Percentiles rank a stretch among this genome's conserved stretches.
Conservation (phyloP, 768 basidiomycete genomes). For the Sistotremastrum suecicum region DNA sequence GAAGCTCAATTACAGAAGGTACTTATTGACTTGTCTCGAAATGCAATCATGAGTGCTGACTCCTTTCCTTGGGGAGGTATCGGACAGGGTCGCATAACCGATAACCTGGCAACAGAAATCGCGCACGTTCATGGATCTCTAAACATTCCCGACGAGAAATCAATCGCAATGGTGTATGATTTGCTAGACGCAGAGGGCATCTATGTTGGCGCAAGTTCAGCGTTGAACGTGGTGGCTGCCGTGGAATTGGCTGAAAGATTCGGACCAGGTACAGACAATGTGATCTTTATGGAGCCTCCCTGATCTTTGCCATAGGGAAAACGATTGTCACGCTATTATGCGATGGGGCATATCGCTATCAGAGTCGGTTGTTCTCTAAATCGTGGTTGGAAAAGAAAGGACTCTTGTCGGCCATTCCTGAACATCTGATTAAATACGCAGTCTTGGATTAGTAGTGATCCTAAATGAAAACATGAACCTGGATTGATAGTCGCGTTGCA, state of each 20-base stretch:
- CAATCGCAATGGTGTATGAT: conserved; percentile 88
- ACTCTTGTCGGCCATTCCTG: conserved; percentile 65
- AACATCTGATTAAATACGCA: conserved; percentile 75
- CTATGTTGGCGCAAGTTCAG: conserved; percentile 88
- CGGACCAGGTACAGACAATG: conserved; percentile 48
- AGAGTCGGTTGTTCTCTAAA: conserved; percentile 89
- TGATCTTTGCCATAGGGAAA: conserved; percentile 35
- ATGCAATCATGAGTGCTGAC: conserved; percentile 1
- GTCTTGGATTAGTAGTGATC: conserved; percentile 47
- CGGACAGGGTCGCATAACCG: conserved; percentile 90
- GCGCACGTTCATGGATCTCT: conserved; percentile 70
- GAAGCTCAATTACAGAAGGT: conserved; percentile 93
- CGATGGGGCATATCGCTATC: conserved; percentile 96
- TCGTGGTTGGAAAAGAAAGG: conserved; percentile 80
- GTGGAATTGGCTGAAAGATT: conserved; percentile 74
- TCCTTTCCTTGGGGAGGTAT: conserved; percentile 43
- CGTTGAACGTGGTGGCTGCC: conserved; percentile 91
- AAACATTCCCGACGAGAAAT: conserved; percentile 75
- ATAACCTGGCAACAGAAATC: conserved; percentile 78
- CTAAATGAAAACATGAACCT: too few species aligned
- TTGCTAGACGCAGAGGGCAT: conserved; percentile 85
- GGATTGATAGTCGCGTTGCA: too few species aligned
- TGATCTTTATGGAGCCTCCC: background rate
- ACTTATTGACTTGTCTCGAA: conserved; percentile 3
- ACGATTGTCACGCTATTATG: conserved; percentile 81